Evolutionary conservation across 2,329 filamentous ascomycete genomes (phyloP), one percentile per base, ranked within the genome.

Genomic region (Penicillium sp.): DNA sequence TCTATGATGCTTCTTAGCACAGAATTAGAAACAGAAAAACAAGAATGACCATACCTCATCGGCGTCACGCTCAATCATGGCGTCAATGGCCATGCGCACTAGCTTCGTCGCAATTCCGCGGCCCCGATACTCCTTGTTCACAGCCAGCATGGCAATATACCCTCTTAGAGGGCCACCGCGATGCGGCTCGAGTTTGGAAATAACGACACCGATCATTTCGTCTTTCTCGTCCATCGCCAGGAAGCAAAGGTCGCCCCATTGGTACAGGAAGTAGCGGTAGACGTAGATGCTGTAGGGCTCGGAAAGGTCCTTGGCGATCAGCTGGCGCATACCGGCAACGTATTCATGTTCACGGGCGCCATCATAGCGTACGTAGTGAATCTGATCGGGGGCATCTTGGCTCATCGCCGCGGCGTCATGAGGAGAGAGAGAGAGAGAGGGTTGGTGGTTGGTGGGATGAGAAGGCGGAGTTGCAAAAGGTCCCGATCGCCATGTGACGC

Each of bases 241-340:
- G 74, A 90, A 97, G 74, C 94, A 99, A n/a, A 99, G 78, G 68
- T 97, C 88, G 5, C 89, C 89, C 94, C 94, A 99, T 81, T 97
- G 91, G 69, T 95, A 96, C 16, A 99, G 79, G 66, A 99, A 99
- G 72, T 99, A 99, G 29, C 94, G 86, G 73, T 97, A 99, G 53
- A 99, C 94, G 76, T 99, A 99, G 70, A 99, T 97, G 75, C 93
- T 97, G 73, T 99, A 99, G 1, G 94, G 94, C 73, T 99, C 94
- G 63, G 93, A 97, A 45, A 99, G 81, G 70, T 97, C 94, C 66
- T 93, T 95, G 42, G 92, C 94, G 66, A 99, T 99, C 68, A 99
- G 77, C 52, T 92, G 86, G 50, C 93, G 86, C 73, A 99, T 96
- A 39, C 90, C 85, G 33, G 91, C 85, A 39, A 99, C 85, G 69